phyloP scores from a whole-genome alignment of 2,329 filamentous ascomycete genomes.

The Delphinella strobiligena region DNA sequence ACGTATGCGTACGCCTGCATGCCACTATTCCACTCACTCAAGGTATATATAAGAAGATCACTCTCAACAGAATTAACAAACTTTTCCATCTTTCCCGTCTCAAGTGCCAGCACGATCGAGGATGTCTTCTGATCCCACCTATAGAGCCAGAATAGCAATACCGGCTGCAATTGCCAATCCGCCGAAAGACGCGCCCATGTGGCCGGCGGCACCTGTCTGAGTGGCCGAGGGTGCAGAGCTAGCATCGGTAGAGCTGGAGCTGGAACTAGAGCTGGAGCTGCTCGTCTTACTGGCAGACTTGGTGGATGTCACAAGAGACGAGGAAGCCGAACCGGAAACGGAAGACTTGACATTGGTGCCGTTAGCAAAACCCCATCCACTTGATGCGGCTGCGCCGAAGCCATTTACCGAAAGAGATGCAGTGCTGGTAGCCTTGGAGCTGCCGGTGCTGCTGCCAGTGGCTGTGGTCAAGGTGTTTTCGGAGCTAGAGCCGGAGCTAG shows the following conservation, averaged over 20 bases:
- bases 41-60: not conserved
- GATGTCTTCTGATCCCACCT: conserved; percentile 4
- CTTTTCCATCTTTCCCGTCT: not conserved
- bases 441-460: conserved; percentile 50
- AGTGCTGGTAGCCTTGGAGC: conserved; percentile 47
- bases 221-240: conserved; percentile 16
- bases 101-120: not conserved
- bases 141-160: conserved; percentile 26
- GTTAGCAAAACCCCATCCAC: conserved; percentile 6
- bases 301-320: conserved; percentile 20
- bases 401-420: not conserved
- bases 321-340: conserved; percentile 21
- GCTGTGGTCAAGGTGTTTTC: no score
- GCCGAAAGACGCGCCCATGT: conserved; percentile 25
- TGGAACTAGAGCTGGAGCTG: conserved; percentile 12
- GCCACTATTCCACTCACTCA: not conserved
- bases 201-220: conserved; percentile 22
- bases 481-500: no score
- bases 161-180: conserved; percentile 27
- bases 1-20: no score
- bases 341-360: conserved; percentile 20
- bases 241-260: conserved; percentile 16
- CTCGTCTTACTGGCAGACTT: conserved; percentile 11
- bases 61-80: no score
- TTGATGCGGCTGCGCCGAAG: not conserved